Evolutionary conservation across 2,329 filamentous ascomycete genomes (phyloP).

Genomic region (Bipolaris cookei): DNA sequence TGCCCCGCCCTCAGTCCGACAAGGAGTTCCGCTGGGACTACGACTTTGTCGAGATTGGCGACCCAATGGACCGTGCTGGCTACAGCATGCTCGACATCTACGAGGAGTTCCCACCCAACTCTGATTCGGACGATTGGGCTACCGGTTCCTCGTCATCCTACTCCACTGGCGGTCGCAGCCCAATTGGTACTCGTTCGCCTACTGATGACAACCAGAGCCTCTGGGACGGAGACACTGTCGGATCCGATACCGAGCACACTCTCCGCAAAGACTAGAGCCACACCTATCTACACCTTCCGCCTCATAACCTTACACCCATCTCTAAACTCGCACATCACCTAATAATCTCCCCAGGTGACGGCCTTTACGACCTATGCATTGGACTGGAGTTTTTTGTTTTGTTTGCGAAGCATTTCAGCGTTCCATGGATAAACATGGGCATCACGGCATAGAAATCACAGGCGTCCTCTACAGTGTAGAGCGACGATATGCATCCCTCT

Average conservation of each 20-base stretch:
- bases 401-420: constrained; percentile 47
- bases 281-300: constrained; percentile 14
- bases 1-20: constrained; percentile 81
- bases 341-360: constrained; percentile 27
- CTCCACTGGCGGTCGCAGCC: constrained; percentile 68
- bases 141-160: constrained; percentile 81
- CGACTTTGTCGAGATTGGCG: constrained; percentile 87
- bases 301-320: constrained; percentile 26
- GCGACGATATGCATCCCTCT: constrained; percentile 12
- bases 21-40: constrained; percentile 95
- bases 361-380: constrained; percentile 49
- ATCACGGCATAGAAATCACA: constrained; percentile 34
- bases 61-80: constrained; percentile 58
- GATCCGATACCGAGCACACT: constrained; percentile 51
- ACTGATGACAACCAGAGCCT: constrained; percentile 63
- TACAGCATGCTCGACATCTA: constrained; percentile 64
- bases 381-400: constrained; percentile 39
- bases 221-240: constrained; percentile 65
- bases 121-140: constrained; percentile 88
- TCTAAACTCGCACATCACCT: constrained; percentile 34
- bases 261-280: constrained; percentile 30
- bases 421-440: constrained; percentile 21
- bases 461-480: constrained; percentile 24
- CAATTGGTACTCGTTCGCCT: constrained; percentile 54
- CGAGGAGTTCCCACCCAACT: constrained; percentile 57